Evolutionary conservation across 768 basidiomycete genomes (phyloP).

Genomic region (Serendipita sp.): DNA sequence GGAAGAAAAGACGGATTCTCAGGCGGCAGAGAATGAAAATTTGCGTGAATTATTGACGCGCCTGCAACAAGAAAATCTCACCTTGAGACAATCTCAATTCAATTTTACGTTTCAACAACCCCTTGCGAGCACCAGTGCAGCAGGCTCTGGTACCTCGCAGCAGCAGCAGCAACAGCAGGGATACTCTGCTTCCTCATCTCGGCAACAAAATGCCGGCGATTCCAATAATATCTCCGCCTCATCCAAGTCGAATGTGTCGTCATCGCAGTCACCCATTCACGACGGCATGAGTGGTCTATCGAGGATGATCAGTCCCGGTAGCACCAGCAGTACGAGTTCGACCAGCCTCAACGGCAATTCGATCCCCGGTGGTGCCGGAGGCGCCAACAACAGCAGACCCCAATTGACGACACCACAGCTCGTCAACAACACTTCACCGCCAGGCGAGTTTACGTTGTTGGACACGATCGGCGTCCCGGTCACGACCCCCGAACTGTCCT

Average conservation of each 20-base stretch:
- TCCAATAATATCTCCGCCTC: not conserved
- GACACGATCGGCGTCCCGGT: constrained; percentile 5
- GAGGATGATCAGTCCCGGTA: not conserved
- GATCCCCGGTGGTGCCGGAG: not conserved
- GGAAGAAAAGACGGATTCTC: constrained; percentile 61
- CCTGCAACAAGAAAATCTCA: constrained; percentile 73
- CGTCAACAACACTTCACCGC: not conserved
- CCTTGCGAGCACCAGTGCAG: constrained; percentile 9
- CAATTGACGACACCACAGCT: not conserved
- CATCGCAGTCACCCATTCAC: not conserved
- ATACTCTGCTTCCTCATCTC: constrained; percentile 17
- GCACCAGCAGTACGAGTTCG: not conserved
- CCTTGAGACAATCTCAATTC: constrained; percentile 66
- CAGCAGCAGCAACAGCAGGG: constrained; percentile 26
- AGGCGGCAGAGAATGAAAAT: constrained; percentile 71
- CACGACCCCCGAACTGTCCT: constrained; percentile 8
- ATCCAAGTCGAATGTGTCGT: not conserved
- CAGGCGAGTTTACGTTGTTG: constrained; percentile 6
- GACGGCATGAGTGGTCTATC: not conserved
- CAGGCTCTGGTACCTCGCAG: not conserved
- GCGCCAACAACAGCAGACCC: not conserved
- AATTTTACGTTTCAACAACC: constrained; percentile 61
- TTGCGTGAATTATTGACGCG: constrained; percentile 70
- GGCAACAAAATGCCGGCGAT: not conserved
- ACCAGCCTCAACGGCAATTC: not conserved